Percentiles rank a stretch among this genome's conserved stretches.
These are phyloP conservation scores for Sugiyamaella chiloensis DNA, from an alignment of 805 yeast species.

Conservation along the genomic window DNA sequence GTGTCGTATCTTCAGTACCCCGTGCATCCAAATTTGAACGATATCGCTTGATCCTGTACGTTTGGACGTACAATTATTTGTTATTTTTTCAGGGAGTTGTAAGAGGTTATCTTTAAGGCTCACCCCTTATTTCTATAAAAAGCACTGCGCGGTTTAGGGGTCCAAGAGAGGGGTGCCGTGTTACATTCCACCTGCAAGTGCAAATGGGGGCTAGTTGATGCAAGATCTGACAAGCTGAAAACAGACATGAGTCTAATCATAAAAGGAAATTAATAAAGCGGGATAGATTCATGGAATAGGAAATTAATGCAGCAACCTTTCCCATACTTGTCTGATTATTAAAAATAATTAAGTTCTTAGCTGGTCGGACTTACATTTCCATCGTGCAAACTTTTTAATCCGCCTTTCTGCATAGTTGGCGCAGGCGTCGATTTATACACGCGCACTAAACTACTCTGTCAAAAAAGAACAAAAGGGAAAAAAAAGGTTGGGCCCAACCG, in stretches of 20 bases:
- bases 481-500: conserved; percentile 34
- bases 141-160: neutral
- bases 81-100: neutral
- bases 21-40: neutral
- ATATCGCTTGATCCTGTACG: neutral
- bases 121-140: conserved; percentile 6
- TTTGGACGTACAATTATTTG: neutral
- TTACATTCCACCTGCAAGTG: too few species aligned
- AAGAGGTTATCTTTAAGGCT: neutral
- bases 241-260: too few species aligned
- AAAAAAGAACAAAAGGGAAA: neutral
- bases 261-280: too few species aligned
- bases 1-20: neutral
- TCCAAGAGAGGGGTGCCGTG: conserved; percentile 1
- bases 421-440: too few species aligned
- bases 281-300: too few species aligned
- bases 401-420: too few species aligned
- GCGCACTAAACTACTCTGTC: neutral
- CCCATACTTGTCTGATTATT: too few species aligned
- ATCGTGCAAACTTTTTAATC: too few species aligned
- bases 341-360: neutral
- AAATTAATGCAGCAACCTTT: too few species aligned
- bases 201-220: too few species aligned
- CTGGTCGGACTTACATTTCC: neutral
- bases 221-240: too few species aligned